These are phyloP conservation scores for Vanrija sp. DNA, from an alignment of 1,284 basidiomycete species.

Conservation along the genomic window DNA sequence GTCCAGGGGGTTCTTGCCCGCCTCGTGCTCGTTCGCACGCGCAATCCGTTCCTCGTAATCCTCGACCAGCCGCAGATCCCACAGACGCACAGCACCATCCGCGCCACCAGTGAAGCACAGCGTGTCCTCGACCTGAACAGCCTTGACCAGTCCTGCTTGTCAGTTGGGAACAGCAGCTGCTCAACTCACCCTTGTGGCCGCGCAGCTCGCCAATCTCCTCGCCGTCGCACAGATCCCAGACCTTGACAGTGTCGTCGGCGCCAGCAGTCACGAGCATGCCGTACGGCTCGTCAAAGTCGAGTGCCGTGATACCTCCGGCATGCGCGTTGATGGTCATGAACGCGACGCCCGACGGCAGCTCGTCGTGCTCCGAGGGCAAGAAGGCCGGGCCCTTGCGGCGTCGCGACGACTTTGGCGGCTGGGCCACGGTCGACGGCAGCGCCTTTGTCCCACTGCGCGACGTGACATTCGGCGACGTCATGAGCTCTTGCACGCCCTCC, in stretches of 20 bases:
- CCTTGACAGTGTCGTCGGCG: constrained; percentile 59
- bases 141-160: constrained; percentile 61
- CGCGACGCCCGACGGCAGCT: constrained; percentile 86
- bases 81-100: constrained; percentile 77
- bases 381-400: constrained; percentile 73
- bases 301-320: constrained; percentile 72
- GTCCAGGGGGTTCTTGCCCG: constrained; percentile 37
- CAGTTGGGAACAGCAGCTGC: constrained; percentile 31
- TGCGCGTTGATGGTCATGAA: constrained; percentile 93
- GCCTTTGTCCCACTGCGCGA: constrained; percentile 42
- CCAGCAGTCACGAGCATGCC: constrained; percentile 86
- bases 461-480: constrained; percentile 56
- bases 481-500: constrained; percentile 77
- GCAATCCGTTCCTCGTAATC: constrained; percentile 64
- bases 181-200: constrained; percentile 60
- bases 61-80: constrained; percentile 80
- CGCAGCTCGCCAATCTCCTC: constrained; percentile 73
- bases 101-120: constrained; percentile 86
- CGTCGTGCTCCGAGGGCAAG: constrained; percentile 94
- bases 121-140: constrained; percentile 87
- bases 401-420: constrained; percentile 27
- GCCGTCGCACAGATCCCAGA: constrained; percentile 56
- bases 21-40: constrained; percentile 50
- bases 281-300: constrained; percentile 97
- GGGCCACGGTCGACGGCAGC: constrained; percentile 21